A percentile compares a stretch with the other conserved stretches of the same genome.
Conservation (phyloP, 805 yeast species). For the Sugiyamaella marilandica region DNA sequence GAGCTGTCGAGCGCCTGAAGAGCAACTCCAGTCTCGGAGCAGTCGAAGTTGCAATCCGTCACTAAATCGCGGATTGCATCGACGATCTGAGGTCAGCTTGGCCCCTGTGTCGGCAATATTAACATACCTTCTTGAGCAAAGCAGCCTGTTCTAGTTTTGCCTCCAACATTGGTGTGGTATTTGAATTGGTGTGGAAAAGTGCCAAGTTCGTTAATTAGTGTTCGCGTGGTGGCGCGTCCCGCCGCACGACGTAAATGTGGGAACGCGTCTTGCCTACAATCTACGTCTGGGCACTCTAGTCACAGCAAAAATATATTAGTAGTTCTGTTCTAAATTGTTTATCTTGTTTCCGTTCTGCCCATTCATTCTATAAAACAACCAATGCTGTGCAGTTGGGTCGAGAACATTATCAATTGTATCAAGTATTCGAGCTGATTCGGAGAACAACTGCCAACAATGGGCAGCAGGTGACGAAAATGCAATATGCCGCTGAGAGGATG, state of each 20-base stretch:
- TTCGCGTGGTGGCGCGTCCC: conserved; percentile 4
- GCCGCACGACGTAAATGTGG: not conserved
- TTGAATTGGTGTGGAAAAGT: not conserved
- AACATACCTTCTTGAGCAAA: conserved; percentile 67
- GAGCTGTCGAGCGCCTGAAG: conserved; percentile 98
- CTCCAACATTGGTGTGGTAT: conserved; percentile 68
- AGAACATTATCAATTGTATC: too few relatives aligned
- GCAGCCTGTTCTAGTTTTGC: conserved; percentile 94
- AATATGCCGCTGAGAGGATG: too few relatives aligned
- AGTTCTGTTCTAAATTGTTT: not conserved
- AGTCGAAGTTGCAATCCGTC: conserved; percentile 91
- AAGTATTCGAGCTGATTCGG: too few relatives aligned
- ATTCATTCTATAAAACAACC: too few relatives aligned
- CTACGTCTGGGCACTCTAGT: not conserved
- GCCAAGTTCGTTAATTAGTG: not conserved
- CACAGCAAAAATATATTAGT: too few relatives aligned
- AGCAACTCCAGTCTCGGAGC: conserved; percentile 90
- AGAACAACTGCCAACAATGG: too few relatives aligned
- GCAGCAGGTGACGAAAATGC: too few relatives aligned
- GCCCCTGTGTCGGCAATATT: not conserved
- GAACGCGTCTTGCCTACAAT: not conserved
- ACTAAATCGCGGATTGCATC: conserved; percentile 95
- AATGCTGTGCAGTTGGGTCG: too few relatives aligned
- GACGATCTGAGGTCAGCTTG: conserved; percentile 45
- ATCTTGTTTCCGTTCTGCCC: too few relatives aligned